phyloP scores from a whole-genome alignment of 2,329 filamentous ascomycete genomes.

The Penicillium sp. region DNA sequence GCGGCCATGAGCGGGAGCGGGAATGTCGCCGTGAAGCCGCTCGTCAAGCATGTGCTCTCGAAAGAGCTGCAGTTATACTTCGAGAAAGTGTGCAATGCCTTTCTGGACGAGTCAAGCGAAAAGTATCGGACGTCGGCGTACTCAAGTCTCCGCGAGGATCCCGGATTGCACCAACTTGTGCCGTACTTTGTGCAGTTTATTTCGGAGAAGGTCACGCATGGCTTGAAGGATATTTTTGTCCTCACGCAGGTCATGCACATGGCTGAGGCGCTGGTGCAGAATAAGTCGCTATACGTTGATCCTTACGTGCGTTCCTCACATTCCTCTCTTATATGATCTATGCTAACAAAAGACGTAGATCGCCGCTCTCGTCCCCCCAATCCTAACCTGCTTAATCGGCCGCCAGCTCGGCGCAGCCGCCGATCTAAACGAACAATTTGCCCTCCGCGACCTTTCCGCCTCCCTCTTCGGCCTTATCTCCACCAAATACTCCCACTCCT shows the following conservation, averaged over 20 bases:
- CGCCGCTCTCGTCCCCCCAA: slow-evolving; percentile 76
- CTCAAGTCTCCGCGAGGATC: slow-evolving; percentile 83
- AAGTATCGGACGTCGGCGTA: slow-evolving; percentile 85
- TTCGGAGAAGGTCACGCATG: slow-evolving; percentile 93
- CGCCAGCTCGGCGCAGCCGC: slow-evolving; percentile 71
- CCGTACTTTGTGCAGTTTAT: slow-evolving; percentile 98
- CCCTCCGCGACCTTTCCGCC: slow-evolving; percentile 82
- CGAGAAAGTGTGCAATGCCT: slow-evolving; percentile 87
- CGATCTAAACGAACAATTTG: slow-evolving; percentile 67
- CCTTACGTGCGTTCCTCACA: slow-evolving; percentile 59
- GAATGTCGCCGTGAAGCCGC: slow-evolving; percentile 80
- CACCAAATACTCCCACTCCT: slow-evolving; percentile 78
- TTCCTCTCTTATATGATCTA: not conserved
- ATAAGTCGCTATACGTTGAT: slow-evolving; percentile 76
- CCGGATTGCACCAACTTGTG: slow-evolving; percentile 90
- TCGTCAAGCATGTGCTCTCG: slow-evolving; percentile 94
- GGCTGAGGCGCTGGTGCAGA: slow-evolving; percentile 80
- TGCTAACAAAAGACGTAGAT: slow-evolving; percentile 47
- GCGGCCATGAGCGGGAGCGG: slow-evolving; percentile 84
- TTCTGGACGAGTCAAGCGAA: slow-evolving; percentile 86
- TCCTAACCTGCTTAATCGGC: slow-evolving; percentile 88
- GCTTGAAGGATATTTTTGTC: slow-evolving; percentile 85
- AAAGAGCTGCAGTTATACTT: slow-evolving; percentile 98
- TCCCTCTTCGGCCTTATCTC: slow-evolving; percentile 80
- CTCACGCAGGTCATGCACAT: slow-evolving; percentile 92